Base-by-base conservation (phyloP, 2,329 filamentous ascomycete genomes). In the Dothistroma septosporum region DNA sequence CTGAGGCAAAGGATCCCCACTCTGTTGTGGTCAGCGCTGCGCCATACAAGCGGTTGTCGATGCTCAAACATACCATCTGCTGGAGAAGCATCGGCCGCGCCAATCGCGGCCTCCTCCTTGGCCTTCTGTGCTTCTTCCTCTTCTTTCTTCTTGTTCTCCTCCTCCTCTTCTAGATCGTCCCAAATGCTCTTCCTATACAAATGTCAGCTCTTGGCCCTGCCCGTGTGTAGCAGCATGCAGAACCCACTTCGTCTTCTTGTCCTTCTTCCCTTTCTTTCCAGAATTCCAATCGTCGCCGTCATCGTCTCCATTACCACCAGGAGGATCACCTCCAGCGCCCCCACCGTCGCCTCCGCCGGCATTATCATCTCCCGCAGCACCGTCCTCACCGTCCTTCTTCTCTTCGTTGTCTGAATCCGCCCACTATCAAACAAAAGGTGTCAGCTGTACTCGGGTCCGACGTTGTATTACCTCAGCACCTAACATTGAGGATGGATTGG, bases 371-470 rank as follows among this genome's bases (percentile, higher is more conserved):
- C 71, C 70, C 62, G 66, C 70, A 28, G 61, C 70, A 19, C 68
- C 75, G 47, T 67, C 72, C 31, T 57, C 61, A 4, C 69, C 68
- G 7, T 70, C 70, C 41, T 82, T 78, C 50, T 80, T 77, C 50
- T 78, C 79, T 19, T 81, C 79, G 46, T 77, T 77, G 19, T 78
- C 77, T 55, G 78, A 76, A 54, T 76, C 74, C n/a, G 67, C 73
- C 75, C 76, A 79, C 64, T 28, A 28, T 28, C 24, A 6, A 28
- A 28, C 24, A 28, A 6, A 28, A 28, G 24, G 24, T 28, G 24
- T 28, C 24, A 28, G 24, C 24, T 28, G 24, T 28, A 28, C 24
- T 28, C 24, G 24, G 24, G 24, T 28, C 24, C 24, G 3, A 28
- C 24, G 6, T 28, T 28, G 24, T 28, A 28, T 28, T 28, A 3